Conservation (phyloP, 352 stramenopile genomes). For the Phytophthora ohioensis region DNA sequence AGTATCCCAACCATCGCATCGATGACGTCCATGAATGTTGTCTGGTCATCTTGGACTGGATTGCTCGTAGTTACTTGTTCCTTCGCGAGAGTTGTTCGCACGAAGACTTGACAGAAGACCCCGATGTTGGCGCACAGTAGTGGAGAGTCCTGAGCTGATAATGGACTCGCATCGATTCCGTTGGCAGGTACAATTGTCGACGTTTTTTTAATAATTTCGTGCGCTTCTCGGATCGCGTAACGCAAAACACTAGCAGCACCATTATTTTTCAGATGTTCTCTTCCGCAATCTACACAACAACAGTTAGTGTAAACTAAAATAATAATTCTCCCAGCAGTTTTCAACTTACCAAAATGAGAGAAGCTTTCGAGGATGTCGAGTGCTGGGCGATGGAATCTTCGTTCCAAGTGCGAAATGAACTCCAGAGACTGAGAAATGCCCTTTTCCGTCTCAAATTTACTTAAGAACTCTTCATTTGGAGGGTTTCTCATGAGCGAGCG, state of each 20-base stretch:
- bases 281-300: slow-evolving; percentile 26
- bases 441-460: slow-evolving; percentile 37
- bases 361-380: slow-evolving; percentile 63
- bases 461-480: slow-evolving; percentile 41
- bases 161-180: slow-evolving; percentile 34
- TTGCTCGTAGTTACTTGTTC: slow-evolving; percentile 16
- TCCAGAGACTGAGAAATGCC: slow-evolving; percentile 35
- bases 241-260: slow-evolving; percentile 7
- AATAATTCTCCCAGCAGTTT: neutral
- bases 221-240: slow-evolving; percentile 31
- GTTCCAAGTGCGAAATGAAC: slow-evolving; percentile 44
- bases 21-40: slow-evolving; percentile 34
- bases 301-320: neutral
- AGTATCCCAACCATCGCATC: slow-evolving; percentile 52
- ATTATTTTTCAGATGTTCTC: slow-evolving; percentile 25
- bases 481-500: slow-evolving; percentile 38
- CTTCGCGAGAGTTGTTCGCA: slow-evolving; percentile 49
- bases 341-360: slow-evolving; percentile 55
- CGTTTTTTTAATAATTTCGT: slow-evolving; percentile 32
- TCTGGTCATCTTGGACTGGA: neutral
- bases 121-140: slow-evolving; percentile 42
- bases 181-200: slow-evolving; percentile 21
- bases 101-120: slow-evolving; percentile 46
- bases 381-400: slow-evolving; percentile 47
- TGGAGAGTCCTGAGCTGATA: slow-evolving; percentile 43